phyloP scores from a whole-genome alignment of 176 grass and related monocot species.

The Rhynchospora tenuis region DNA sequence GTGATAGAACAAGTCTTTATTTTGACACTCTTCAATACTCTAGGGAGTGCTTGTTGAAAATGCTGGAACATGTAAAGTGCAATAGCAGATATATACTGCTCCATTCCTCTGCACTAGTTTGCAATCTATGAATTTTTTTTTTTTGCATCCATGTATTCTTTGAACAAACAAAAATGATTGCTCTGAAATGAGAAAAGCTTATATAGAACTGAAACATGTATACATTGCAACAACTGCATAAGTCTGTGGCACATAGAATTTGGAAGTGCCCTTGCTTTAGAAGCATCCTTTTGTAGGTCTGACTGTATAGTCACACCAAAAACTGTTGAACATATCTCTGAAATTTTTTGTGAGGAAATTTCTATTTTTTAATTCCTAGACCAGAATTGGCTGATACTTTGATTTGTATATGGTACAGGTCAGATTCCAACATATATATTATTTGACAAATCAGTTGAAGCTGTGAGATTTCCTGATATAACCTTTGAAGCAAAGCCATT shows the following conservation, averaged over 20 bases:
- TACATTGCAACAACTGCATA: background rate
- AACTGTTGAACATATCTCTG: background rate
- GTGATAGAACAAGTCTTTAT: background rate
- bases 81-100: background rate
- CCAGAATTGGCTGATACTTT: background rate
- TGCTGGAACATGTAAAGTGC: background rate
- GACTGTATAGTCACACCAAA: background rate
- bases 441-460: slow-evolving; percentile 76
- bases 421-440: slow-evolving; percentile 93
- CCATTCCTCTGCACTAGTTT: background rate
- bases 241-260: background rate
- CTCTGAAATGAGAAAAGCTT: background rate
- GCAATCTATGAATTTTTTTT: background rate
- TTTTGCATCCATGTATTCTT: background rate
- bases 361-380: background rate
- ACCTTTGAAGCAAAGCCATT: slow-evolving; percentile 63
- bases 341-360: background rate
- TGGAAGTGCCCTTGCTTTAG: background rate
- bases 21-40: background rate
- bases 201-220: background rate
- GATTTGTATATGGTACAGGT: slow-evolving; percentile 40
- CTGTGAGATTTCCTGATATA: slow-evolving; percentile 72
- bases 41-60: background rate
- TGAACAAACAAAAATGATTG: background rate
- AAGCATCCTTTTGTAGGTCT: background rate